Evolutionary conservation across 805 yeast species (phyloP).

Genomic region (Lipomyces mesembrius): DNA sequence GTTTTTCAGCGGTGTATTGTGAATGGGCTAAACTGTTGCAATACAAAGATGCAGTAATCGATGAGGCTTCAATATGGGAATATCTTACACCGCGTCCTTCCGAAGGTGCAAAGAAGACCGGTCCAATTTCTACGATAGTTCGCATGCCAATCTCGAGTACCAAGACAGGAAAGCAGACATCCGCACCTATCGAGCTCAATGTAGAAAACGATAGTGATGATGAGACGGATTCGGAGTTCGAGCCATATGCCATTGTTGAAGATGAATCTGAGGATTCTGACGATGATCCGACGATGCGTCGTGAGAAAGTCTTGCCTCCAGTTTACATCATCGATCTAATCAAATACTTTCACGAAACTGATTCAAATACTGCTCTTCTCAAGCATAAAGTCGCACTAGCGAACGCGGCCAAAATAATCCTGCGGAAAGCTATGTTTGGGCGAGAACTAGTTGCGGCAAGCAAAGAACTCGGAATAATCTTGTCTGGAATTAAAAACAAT

Average conservation of each 20-base stretch:
- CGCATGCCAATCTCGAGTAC: not conserved
- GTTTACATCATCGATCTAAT: slow-evolving; percentile 76
- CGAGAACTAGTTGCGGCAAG: slow-evolving; percentile 65
- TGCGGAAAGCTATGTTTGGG: slow-evolving; percentile 64
- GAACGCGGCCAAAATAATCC: slow-evolving; percentile 61
- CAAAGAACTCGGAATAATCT: slow-evolving; percentile 54
- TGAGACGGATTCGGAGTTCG: slow-evolving; percentile 43
- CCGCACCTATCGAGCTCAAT: slow-evolving; percentile 21
- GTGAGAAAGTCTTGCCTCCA: slow-evolving; percentile 53
- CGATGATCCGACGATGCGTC: slow-evolving; percentile 54
- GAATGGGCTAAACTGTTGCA: slow-evolving; percentile 27
- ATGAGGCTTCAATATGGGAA: slow-evolving; percentile 21
- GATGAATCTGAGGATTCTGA: slow-evolving; percentile 58
- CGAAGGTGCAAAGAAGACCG: not conserved
- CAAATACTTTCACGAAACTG: slow-evolving; percentile 55
- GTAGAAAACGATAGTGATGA: slow-evolving; percentile 42
- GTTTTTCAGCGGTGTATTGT: slow-evolving; percentile 36
- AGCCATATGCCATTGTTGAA: slow-evolving; percentile 40
- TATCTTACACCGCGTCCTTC: slow-evolving; percentile 33
- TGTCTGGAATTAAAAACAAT: slow-evolving; percentile 61
- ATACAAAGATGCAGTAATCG: slow-evolving; percentile 20
- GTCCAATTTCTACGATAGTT: not conserved
- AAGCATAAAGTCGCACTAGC: slow-evolving; percentile 57
- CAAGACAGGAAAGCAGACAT: slow-evolving; percentile 18
- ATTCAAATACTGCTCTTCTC: slow-evolving; percentile 53